phyloP scores from a whole-genome alignment of 495 filamentous ascomycete species.

The Hypoxylon intermedium region DNA sequence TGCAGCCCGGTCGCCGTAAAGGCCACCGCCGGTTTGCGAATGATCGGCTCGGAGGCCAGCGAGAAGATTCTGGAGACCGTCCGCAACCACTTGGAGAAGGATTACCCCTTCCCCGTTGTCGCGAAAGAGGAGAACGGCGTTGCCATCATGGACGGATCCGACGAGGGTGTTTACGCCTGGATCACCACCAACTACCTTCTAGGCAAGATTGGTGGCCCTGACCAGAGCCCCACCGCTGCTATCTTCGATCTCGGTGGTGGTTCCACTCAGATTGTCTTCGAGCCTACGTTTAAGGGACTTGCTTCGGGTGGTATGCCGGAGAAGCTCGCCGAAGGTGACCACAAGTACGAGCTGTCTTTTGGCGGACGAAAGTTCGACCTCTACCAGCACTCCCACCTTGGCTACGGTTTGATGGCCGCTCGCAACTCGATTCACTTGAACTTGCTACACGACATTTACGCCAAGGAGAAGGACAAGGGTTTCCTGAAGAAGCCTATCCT shows the following conservation, averaged over 20 bases:
- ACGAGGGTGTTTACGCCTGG: conserved; percentile 99
- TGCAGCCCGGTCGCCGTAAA: conserved; percentile 96
- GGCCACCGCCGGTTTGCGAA: conserved; percentile 89
- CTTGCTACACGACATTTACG: conserved; percentile 66
- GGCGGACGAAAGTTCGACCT: conserved; percentile 89
- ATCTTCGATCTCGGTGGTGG: conserved; percentile 94
- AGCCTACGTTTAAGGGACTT: conserved; percentile 85
- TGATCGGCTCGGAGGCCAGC: conserved; percentile 83
- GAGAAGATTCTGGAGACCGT: conserved; percentile 86
- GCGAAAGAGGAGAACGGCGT: conserved; percentile 83
- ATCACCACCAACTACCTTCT: conserved; percentile 98
- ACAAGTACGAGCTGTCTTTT: conserved; percentile 93
- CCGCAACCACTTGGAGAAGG: conserved; percentile 79
- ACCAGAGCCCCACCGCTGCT: conserved; percentile 87
- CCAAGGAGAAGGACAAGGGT: conserved; percentile 54
- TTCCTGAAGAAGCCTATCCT: conserved; percentile 72
- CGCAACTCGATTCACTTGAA: conserved; percentile 81
- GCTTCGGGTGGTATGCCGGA: conserved; percentile 83
- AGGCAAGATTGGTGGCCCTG: conserved; percentile 93
- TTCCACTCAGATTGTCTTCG: conserved; percentile 96
- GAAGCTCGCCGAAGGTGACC: conserved; percentile 84
- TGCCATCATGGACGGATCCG: conserved; percentile 92
- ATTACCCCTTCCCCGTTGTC: conserved; percentile 93
- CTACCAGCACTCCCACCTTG: conserved; percentile 99
- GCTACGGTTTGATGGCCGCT: conserved; percentile 95